These are phyloP conservation scores for Tylopilus sp. DNA, from an alignment of 1,284 basidiomycete genomes.

Conservation along the genomic window DNA sequence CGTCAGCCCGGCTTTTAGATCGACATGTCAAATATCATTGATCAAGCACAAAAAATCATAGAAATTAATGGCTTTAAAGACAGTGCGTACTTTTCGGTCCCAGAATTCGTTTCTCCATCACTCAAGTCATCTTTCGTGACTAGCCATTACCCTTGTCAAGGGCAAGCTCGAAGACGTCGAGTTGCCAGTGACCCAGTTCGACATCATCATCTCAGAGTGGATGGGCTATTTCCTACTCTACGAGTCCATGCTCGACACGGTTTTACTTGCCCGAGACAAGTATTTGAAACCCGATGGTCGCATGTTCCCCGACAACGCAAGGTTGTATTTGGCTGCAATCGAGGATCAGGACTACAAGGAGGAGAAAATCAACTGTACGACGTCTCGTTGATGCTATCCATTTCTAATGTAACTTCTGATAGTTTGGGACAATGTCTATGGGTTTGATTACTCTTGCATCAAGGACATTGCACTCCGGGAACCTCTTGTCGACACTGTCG, in stretches of 20 bases:
- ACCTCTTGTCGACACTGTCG: slow-evolving; percentile 96
- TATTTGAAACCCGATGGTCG: slow-evolving; percentile 89
- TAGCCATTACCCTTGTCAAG: slow-evolving; percentile 93
- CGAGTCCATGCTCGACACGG: slow-evolving; percentile 99
- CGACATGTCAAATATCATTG: slow-evolving; percentile 99
- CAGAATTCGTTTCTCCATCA: not conserved
- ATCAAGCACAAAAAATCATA: slow-evolving; percentile 96
- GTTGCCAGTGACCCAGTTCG: slow-evolving; percentile 83
- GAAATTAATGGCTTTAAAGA: slow-evolving; percentile 95
- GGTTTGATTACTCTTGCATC: slow-evolving; percentile 99
- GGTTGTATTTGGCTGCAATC: slow-evolving; percentile 92
- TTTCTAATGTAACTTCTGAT: slow-evolving; percentile 7
- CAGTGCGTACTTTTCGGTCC: slow-evolving; percentile 52
- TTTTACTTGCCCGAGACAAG: slow-evolving; percentile 93
- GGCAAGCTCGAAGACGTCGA: slow-evolving; percentile 94
- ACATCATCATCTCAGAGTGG: slow-evolving; percentile 99
- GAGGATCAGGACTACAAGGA: slow-evolving; percentile 99
- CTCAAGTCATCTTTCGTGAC: slow-evolving; percentile 11
- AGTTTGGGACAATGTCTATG: slow-evolving; percentile 99
- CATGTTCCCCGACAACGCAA: slow-evolving; percentile 96
- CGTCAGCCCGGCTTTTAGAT: slow-evolving; percentile 50
- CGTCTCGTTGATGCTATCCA: not conserved
- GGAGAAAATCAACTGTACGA: slow-evolving; percentile 94
- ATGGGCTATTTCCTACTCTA: slow-evolving; percentile 96
- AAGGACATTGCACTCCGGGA: slow-evolving; percentile 97